These are phyloP conservation scores for Ceratobasidium sp. DNA, from an alignment of 1,284 basidiomycete genomes.

Conservation along the genomic window DNA sequence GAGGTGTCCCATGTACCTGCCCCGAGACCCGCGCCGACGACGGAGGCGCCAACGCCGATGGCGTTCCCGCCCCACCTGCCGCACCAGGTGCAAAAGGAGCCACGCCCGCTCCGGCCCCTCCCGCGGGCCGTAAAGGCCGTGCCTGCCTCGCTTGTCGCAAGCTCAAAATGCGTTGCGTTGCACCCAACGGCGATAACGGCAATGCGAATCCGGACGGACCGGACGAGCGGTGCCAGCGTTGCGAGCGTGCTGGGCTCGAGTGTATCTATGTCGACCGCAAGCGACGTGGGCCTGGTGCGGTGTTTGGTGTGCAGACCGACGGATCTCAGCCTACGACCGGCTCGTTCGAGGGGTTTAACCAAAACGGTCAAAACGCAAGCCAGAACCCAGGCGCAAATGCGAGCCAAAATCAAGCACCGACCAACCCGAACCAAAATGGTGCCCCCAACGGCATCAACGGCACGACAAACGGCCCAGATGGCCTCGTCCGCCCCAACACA, in stretches of 20 bases:
- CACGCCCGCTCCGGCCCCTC: conserved; percentile 43
- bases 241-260: conserved; percentile 43
- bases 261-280: conserved; percentile 44
- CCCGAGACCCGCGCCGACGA: conserved; percentile 46
- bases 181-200: conserved; percentile 26
- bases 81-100: conserved; percentile 33
- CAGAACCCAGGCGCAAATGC: not conserved
- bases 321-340: not conserved
- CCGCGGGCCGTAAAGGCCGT: conserved; percentile 48
- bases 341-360: not conserved
- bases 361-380: not conserved
- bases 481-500: not conserved
- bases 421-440: not conserved
- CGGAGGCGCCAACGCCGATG: not conserved
- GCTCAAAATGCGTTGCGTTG: conserved; percentile 43
- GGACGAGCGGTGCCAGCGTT: conserved; percentile 40
- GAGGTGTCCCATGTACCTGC: conserved; percentile 41
- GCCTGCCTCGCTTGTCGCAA: conserved; percentile 46
- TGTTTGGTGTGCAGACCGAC: conserved; percentile 21
- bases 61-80: conserved; percentile 44
- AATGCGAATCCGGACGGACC: conserved; percentile 28
- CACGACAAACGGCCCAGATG: not conserved
- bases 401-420: no score
- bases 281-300: conserved; percentile 31
- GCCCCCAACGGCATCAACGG: not conserved